These are phyloP conservation scores for Nicotiana knightiana DNA, from an alignment of 257 asterid genomes.

Conservation along the genomic window DNA sequence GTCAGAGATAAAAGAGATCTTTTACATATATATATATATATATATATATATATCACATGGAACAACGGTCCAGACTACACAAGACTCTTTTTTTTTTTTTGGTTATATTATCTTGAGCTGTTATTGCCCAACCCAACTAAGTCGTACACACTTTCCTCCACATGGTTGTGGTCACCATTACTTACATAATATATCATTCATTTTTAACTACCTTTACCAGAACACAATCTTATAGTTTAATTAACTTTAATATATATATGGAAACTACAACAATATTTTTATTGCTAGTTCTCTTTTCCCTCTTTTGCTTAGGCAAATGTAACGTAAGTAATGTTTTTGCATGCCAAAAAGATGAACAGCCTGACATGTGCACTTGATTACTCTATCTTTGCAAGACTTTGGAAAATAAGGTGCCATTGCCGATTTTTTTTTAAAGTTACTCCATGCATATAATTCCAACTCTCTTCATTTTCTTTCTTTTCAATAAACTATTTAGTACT, in stretches of 20 bases:
- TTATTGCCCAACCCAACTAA: slow-evolving; percentile 11
- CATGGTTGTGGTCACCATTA: slow-evolving; percentile 11
- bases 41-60: slow-evolving; percentile 18
- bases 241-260: neutral
- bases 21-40: too few species aligned
- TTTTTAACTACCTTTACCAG: neutral
- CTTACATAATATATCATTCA: neutral
- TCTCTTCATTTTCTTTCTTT: too few species aligned
- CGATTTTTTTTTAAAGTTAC: neutral
- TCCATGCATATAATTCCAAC: neutral
- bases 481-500: too few species aligned
- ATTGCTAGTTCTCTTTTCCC: neutral
- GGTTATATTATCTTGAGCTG: neutral
- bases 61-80: neutral
- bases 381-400: slow-evolving; percentile 9
- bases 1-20: too few species aligned
- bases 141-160: slow-evolving; percentile 11
- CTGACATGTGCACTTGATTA: slow-evolving; percentile 18
- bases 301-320: slow-evolving; percentile 4
- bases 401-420: neutral
- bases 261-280: neutral
- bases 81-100: neutral
- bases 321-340: slow-evolving; percentile 25
- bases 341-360: slow-evolving; percentile 25
- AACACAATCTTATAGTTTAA: neutral